Conservation (phyloP, 192 early-diverging fungal genomes). For the Coemansia guatemalensis region DNA sequence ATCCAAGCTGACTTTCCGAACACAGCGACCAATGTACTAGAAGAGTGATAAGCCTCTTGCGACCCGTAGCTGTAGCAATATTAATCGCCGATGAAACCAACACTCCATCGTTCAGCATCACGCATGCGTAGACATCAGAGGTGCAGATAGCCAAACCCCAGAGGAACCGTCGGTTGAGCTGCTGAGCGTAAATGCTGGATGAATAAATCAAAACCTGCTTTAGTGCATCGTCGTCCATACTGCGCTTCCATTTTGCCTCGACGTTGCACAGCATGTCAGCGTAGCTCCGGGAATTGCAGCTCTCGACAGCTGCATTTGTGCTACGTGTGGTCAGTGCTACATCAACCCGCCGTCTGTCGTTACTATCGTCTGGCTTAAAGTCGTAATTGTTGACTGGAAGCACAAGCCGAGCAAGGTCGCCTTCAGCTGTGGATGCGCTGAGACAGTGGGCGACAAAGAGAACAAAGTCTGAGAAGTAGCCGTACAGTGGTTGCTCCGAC, state of each 20-base stretch:
- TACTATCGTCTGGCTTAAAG: constrained; percentile 2
- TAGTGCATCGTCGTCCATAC: no score
- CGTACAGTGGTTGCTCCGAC: constrained; percentile 3
- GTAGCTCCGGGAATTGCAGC: background rate
- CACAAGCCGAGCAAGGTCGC: background rate
- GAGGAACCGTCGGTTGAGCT: no score
- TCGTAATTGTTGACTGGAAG: background rate
- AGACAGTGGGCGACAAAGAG: background rate
- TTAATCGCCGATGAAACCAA: no score
- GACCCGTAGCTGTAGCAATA: no score
- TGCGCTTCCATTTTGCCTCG: constrained; percentile 5
- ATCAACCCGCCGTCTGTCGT: background rate
- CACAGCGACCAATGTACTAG: no score
- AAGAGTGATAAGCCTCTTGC: no score
- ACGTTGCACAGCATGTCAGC: background rate
- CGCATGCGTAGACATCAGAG: no score
- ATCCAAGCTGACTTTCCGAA: no score
- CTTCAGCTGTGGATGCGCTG: background rate
- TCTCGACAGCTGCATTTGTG: background rate
- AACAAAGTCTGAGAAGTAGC: background rate
- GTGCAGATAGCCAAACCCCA: no score
- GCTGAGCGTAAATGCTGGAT: no score
- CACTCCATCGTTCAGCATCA: no score
- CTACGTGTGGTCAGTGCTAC: background rate
- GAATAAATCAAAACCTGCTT: no score